Percentiles rank a stretch among this genome's conserved stretches.
Conservation (phyloP, 2,329 filamentous ascomycete species). For the Diaporthe aspalathi region DNA sequence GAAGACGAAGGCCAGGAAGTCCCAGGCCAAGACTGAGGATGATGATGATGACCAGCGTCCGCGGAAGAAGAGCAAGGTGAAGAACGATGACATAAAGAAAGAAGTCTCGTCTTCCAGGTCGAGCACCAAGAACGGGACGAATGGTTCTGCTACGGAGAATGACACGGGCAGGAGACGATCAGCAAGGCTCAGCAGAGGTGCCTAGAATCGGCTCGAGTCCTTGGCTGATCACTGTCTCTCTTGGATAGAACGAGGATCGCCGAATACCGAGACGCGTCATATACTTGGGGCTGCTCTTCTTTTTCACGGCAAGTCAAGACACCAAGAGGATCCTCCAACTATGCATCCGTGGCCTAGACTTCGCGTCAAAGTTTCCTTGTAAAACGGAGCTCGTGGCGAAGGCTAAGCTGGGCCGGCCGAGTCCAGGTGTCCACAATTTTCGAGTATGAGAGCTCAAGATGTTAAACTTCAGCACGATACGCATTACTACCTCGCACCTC, state of each 20-base stretch:
- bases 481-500: not conserved
- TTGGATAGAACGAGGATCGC: not conserved
- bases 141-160: conserved; percentile 28
- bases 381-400: too few relatives aligned
- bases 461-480: too few relatives aligned
- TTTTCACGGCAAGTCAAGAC: not conserved
- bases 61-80: conserved; percentile 44
- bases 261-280: not conserved
- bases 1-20: conserved; percentile 39
- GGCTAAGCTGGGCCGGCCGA: not conserved
- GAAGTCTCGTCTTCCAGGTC: conserved; percentile 5
- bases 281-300: too few relatives aligned
- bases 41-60: conserved; percentile 44
- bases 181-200: conserved; percentile 42
- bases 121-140: conserved; percentile 34
- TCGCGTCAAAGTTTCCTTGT: not conserved
- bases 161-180: conserved; percentile 45
- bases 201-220: conserved; percentile 6
- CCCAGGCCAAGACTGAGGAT: conserved; percentile 40
- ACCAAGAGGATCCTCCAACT: not conserved
- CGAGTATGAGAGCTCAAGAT: too few relatives aligned
- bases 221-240: not conserved
- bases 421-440: not conserved
- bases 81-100: conserved; percentile 44
- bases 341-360: not conserved